These are phyloP conservation scores for Megacollybia platyphylla DNA, from an alignment of 1,284 basidiomycete species.

Conservation along the genomic window DNA sequence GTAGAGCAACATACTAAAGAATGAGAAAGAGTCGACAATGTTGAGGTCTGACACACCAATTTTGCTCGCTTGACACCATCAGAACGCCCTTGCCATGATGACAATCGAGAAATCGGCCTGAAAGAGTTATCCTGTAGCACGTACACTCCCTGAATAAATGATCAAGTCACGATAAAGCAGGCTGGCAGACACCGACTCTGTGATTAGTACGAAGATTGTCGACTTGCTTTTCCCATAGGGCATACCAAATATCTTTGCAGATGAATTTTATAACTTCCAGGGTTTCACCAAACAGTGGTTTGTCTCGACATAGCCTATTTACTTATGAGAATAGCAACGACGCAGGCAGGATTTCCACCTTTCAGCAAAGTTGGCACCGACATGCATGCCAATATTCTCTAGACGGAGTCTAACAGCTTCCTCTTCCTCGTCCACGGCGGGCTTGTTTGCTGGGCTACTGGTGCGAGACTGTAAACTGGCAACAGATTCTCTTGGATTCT, in stretches of 20 bases:
- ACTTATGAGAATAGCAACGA: conserved; percentile 2
- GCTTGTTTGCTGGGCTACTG: conserved; percentile 17
- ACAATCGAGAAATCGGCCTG: conserved; percentile 71
- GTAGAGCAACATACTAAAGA: conserved; percentile 62
- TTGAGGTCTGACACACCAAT: conserved; percentile 34
- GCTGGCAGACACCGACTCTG: conserved; percentile 35
- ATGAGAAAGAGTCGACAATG: not conserved
- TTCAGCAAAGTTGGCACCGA: conserved; percentile 80
- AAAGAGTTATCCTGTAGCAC: conserved; percentile 88
- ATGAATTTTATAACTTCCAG: conserved; percentile 91
- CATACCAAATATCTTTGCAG: conserved; percentile 90
- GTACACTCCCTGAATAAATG: conserved; percentile 64
- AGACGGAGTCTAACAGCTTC: conserved; percentile 58
- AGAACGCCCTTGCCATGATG: conserved; percentile 63
- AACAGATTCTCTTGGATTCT: conserved; percentile 36
- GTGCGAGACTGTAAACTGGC: conserved; percentile 29
- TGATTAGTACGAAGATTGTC: conserved; percentile 94
- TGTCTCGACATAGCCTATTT: conserved; percentile 63
- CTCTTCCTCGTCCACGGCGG: conserved; percentile 52
- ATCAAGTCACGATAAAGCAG: not conserved
- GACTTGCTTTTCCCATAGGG: conserved; percentile 87
- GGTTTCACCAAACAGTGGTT: conserved; percentile 68
- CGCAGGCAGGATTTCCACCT: conserved; percentile 30
- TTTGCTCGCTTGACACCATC: conserved; percentile 66
- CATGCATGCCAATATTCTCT: conserved; percentile 77